A percentile compares a stretch with the other conserved stretches of the same genome.
phyloP scores from a whole-genome alignment of 2,329 filamentous ascomycete genomes.

The Alternaria triticimaculans region DNA sequence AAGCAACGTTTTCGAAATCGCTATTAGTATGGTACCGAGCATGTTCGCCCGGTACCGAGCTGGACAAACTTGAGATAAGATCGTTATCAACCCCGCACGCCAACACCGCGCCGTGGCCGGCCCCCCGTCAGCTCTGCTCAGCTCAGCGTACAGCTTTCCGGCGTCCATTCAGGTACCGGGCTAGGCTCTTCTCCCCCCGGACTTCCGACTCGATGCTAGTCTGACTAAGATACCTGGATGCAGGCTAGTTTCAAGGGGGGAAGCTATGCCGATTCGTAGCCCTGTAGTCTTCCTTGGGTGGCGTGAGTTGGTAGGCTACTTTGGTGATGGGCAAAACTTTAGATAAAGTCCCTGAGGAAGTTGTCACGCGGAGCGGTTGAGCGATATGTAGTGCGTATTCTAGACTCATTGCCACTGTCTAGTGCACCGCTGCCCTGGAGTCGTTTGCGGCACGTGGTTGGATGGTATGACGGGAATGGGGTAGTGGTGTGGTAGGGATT shows the following conservation, averaged over 20 bases:
- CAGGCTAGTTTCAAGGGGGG: background rate
- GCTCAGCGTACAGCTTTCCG: no score
- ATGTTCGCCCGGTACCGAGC: background rate
- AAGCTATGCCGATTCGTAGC: background rate
- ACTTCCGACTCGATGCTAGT: background rate
- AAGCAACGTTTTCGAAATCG: background rate
- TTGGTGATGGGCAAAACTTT: background rate
- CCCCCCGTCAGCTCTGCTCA: background rate
- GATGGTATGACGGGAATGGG: fast-evolving
- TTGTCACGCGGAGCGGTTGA: background rate
- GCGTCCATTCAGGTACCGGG: background rate
- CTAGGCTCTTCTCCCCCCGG: background rate
- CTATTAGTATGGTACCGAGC: background rate
- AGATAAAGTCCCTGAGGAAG: background rate
- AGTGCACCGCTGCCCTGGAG: background rate
- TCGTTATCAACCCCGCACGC: background rate
- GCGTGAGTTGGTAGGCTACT: background rate
- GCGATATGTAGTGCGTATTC: background rate
- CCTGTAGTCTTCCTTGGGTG: background rate
- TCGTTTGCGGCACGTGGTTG: background rate
- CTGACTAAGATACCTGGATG: background rate
- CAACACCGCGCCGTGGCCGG: background rate
- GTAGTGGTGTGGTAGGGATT: fast-evolving
- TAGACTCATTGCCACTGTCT: fast-evolving
- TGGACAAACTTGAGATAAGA: background rate